Evolutionary conservation across 164 flowering plant species (phyloP), one percentile per base, ranked within the genome.

Genomic region (Dillenia turbinata): DNA sequence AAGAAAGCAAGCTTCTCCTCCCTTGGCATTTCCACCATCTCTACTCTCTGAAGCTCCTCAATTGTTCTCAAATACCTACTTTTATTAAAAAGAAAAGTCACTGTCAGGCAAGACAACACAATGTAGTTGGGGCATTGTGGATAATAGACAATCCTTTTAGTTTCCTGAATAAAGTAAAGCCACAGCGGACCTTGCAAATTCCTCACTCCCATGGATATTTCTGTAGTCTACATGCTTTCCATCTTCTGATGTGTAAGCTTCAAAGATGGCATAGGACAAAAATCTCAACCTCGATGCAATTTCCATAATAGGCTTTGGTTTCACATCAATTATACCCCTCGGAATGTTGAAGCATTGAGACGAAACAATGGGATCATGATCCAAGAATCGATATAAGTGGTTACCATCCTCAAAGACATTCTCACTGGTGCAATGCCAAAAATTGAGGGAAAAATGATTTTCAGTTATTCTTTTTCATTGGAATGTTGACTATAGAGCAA

Each of bases 21-120:
- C 74, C 89, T 77, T 24, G 84, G n/a, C 71, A 85, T 68, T 48
- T 78, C 82, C 54, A 70, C 67, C 61, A 89, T 26, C 59, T 91
- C 92, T 51, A 87, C 92, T 67, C 97, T 78, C 47, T 89, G 97
- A 48, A 92, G 97, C 77, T 87, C 96, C 77, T 89, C 90, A 40
- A 82, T 71, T 44, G 74, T 76, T 74, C 94, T 85, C 81, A 87
- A 67, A 64, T 89, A 92, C 79, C 97, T 91, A 68, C 12, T 14
- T 33, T 33, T 33, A 33, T 33, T 33, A 4, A 33, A 33, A 33
- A 33, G 40, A 33, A 33, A 33, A 5, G 40, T 33, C 40, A 33
- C 40, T 5, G 40, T 33, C 40, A 33, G 7, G 40, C 40, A 33
- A 33, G 40, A 7, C 40, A 33, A 33, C 40, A 33, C 40, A 33